A percentile compares a stretch with the other conserved stretches of the same genome.
Evolutionary conservation across 2,329 filamentous ascomycete species (phyloP).

Genomic region (Phoma sp.): DNA sequence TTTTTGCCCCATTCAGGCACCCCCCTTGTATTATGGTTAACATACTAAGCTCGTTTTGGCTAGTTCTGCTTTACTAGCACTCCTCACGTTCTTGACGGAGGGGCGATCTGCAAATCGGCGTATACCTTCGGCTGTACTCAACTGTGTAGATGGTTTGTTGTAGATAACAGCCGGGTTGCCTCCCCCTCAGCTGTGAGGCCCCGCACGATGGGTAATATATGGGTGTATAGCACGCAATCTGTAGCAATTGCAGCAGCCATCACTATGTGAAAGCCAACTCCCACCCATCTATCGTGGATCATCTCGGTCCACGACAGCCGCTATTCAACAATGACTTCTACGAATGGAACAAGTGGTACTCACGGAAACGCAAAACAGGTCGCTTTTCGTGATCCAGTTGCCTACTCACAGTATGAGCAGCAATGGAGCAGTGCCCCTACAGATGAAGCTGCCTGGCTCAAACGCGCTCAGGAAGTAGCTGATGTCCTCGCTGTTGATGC

Average conservation of each 20-base stretch:
- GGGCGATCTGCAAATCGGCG: slow-evolving; percentile 10
- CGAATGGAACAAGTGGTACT: slow-evolving; percentile 20
- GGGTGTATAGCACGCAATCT: slow-evolving; percentile 17
- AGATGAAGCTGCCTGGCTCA: slow-evolving; percentile 54
- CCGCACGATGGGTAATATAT: slow-evolving; percentile 4
- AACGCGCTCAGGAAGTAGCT: slow-evolving; percentile 57
- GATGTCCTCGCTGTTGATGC: slow-evolving; percentile 59
- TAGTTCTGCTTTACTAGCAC: not conserved
- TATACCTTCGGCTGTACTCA: not conserved
- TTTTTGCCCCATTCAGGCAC: too few relatives aligned
- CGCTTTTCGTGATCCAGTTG: slow-evolving; percentile 42
- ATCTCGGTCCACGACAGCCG: not conserved
- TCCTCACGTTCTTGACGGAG: not conserved
- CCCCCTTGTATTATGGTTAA: not conserved
- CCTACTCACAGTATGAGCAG: slow-evolving; percentile 51
- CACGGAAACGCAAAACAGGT: slow-evolving; percentile 23
- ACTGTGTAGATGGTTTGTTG: not conserved
- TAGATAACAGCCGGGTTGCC: not conserved
- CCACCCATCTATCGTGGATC: too few relatives aligned
- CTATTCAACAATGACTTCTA: slow-evolving; percentile 11
- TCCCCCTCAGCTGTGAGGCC: not conserved
- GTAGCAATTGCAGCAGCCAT: not conserved
- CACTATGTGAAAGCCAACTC: not conserved
- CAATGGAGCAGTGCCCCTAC: slow-evolving; percentile 49
- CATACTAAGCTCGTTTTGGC: not conserved